Base-by-base conservation (phyloP, 164 flowering plant genomes). In the Taxillus chinensis region DNA sequence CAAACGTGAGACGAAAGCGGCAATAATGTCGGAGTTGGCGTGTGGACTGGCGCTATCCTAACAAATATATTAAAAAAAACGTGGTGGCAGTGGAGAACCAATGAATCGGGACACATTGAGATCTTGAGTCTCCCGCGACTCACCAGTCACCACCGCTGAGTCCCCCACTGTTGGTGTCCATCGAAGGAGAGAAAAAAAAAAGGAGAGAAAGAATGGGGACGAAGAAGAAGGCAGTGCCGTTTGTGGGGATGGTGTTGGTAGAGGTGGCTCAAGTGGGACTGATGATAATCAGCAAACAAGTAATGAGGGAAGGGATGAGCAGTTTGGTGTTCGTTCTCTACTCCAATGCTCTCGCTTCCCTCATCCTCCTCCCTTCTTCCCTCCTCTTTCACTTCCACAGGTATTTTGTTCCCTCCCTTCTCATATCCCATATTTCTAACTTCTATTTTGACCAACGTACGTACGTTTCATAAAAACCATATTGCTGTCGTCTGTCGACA, bases 301-400 rank as follows among this genome's bases (percentile, higher is more conserved):
- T 80, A 55, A 74, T 82, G 66, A 27, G 70, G 0, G 50, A 60
- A 43, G 89, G 89, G 3, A 77, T 84, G 85, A 74, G 74, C 70
- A 74, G 45, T 48, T 68, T 79, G 63, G 59, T 77, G 67, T 72
- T 84, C 57, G 65, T 78, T 60, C 58, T 70, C 56, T 84, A 84
- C 77, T 74, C 83, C 17, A 80, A 79, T 61, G 72, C 77, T 6
- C 68, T 84, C 39, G 78, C 83, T 49, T 64, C 82, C 17, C 64
- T 77, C 37, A 27, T 82, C 40, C 77, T 84, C 65, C 72, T 82
- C 15, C 85, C 85, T 1, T 38, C 57, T 60, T 69, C 75, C 38
- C 56, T 77, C 46, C 57, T 79, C 71, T 41, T 72, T 59, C 77
- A 77, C 79, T n/a, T 27, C 27, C 27, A 27, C 27, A 71, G 80